Base-by-base conservation (phyloP, 1,139 yeast species). In the Pichia sp. region DNA sequence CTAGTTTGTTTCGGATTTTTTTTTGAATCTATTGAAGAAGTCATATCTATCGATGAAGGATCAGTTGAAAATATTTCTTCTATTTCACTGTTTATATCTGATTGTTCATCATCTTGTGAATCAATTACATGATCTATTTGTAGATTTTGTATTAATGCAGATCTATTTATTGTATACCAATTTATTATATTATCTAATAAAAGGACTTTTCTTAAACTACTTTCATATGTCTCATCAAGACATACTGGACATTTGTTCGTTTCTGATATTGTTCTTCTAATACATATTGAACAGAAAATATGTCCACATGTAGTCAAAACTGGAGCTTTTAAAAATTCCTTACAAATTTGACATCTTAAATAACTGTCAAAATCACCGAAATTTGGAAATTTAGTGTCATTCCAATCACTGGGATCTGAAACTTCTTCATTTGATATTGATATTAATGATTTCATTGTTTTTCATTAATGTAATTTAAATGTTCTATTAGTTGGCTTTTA, bases 271-370 rank as follows among this genome's bases (percentile, higher is more conserved):
- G 82, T 79, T 51, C 84, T 77, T 49, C 97, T 72, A 32, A 92
- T 86, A 61, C 98, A 92, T 24, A 82, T 73, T 0, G 96, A 87
- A 62, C 98, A 92, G 60, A 89, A 92, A 0, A 94, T 82, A 61
- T 92, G 97, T 40, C 86, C 83, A 66, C 97, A 90, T 6, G 82
- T 74, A 1, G 97, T 86, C 37, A 85, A 68, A 45, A 87, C 89
- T 1, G 98, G 97, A 0, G 94, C 90, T 38, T 67, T 72, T 50
- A 86, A 69, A 52, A 83, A 78, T 50, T 89, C 97, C 58, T 90
- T 87, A 62, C 98, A 92, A n/a, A 92, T 84, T 55, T 83, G 89
- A 58, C 98, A 92, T 57, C 96, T 63, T 47, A 89, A 70, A 20
- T 83, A 68, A 2, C 85, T 70, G 52, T 90, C 97, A 6, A 90